Evolutionary conservation across 2,329 filamentous ascomycete genomes (phyloP), one percentile per base, ranked within the genome.

Genomic region (Fusarium anguioides): DNA sequence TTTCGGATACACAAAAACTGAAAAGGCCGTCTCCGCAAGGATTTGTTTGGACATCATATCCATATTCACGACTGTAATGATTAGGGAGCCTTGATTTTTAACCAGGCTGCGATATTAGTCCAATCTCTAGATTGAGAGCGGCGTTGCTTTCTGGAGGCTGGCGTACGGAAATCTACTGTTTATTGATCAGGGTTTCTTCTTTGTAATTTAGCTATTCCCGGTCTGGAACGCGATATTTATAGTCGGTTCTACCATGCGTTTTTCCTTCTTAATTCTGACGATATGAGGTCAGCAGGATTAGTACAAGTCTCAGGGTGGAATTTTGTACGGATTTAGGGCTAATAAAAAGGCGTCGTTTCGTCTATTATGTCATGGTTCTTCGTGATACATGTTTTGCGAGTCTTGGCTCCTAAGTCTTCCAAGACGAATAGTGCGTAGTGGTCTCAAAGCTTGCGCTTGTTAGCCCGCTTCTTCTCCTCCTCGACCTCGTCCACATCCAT

Each of bases 401-500:
- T 64, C 58, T 60, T 27, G 8, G 18, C 33, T 47, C 20, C 40
- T 35, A 12, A 20, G 27, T 50, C 46, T 21, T 31, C 29, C 31
- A 11, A 12, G 31, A 29, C 14, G 21, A 18, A 15, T 39, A 27
- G 26, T 44, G 33, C 26, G 41, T 29, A 26, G 27, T 18, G 20
- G 29, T 39, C 50, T 55, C 20, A 87, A 63, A 88, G 79, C 79
- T 87, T 89, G 56, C 85, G 80, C 62, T 84, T 83, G 66, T 81
- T 84, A 3, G 81, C 78, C 39, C 84, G 79, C 74, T 84, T 86
- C 79, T 81, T 83, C 62, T 75, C 80, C 41, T 84, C 82, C 46
- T 82, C 82, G 2, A 82, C 82, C 12, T 84, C 82, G 44, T 89
- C 87, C 26, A 88, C 71, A 48, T 88, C 86, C 82, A 87, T 86